Evolutionary conservation across 306 rosid species (phyloP).

Genomic region (Trifolium fragiferum): DNA sequence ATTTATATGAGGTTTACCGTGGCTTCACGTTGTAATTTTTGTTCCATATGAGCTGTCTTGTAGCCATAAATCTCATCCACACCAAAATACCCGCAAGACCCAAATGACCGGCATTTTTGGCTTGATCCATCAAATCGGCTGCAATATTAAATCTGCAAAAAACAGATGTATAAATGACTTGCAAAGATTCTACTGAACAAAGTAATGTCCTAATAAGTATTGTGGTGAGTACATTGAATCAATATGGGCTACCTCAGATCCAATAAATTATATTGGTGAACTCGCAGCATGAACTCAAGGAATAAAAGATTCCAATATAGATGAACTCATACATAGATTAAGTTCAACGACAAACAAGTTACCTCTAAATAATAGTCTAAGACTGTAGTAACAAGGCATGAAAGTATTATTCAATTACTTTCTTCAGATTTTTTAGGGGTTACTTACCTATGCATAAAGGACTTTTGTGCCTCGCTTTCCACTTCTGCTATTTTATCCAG

Average conservation of each 20-base stretch:
- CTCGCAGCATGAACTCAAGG: not conserved
- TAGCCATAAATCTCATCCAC: conserved; percentile 99
- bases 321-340: conserved; percentile 1
- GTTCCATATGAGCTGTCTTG: conserved; percentile 98
- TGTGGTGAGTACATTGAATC: conserved; percentile 27
- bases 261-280: conserved; percentile 25
- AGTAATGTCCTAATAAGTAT: conserved; percentile 25
- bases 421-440: conserved; percentile 31
- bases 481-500: conserved; percentile 70
- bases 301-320: conserved; percentile 1
- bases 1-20: conserved; percentile 62
- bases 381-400: no score
- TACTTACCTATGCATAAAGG: conserved; percentile 95
- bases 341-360: not conserved
- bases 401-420: no score
- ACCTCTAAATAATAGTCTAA: no score
- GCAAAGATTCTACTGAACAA: conserved; percentile 38
- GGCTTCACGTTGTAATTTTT: conserved; percentile 99
- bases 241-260: conserved; percentile 16
- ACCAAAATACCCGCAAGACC: conserved; percentile 91
- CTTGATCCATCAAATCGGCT: conserved; percentile 76
- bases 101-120: conserved; percentile 75
- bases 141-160: conserved; percentile 90
- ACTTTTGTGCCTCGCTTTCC: conserved; percentile 94
- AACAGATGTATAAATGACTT: conserved; percentile 42